A percentile compares a stretch with the other conserved stretches of the same genome.
These are phyloP conservation scores for Skeletonema marinoi DNA, from an alignment of 108 stramenopile genomes.

Conservation along the genomic window DNA sequence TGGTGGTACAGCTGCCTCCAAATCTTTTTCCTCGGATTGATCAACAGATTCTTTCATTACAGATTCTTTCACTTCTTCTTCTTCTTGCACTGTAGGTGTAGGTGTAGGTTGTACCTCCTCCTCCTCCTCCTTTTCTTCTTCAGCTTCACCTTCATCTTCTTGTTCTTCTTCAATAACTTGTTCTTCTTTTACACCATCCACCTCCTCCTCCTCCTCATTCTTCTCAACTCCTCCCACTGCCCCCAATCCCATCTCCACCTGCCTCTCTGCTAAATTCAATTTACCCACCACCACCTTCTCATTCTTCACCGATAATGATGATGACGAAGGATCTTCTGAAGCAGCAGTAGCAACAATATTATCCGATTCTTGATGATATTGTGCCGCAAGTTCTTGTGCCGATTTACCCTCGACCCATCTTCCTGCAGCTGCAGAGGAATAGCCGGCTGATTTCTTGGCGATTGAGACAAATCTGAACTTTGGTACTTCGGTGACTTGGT, in stretches of 20 bases:
- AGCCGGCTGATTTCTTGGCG: background rate
- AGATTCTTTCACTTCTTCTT: background rate
- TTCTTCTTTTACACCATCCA: background rate
- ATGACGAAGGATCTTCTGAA: no score
- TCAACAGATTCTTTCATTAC: background rate
- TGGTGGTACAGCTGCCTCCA: background rate
- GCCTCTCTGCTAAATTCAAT: background rate
- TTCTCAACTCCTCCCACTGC: background rate
- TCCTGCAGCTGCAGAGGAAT: background rate
- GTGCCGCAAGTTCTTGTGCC: background rate
- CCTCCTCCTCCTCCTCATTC: background rate
- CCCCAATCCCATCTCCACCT: background rate
- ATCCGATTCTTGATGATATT: background rate
- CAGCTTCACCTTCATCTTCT: background rate
- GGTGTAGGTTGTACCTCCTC: background rate
- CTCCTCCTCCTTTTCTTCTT: background rate
- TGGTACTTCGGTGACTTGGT: background rate
- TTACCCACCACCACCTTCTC: background rate
- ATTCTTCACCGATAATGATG: background rate
- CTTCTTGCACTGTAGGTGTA: background rate
- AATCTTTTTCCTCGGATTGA: background rate
- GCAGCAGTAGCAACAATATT: no score
- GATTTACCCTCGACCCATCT: background rate
- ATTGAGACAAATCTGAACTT: background rate
- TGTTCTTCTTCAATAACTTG: background rate